Evolutionary conservation across 192 early-diverging fungal genomes (phyloP).

Genomic region (Entomortierella beljakovae): DNA sequence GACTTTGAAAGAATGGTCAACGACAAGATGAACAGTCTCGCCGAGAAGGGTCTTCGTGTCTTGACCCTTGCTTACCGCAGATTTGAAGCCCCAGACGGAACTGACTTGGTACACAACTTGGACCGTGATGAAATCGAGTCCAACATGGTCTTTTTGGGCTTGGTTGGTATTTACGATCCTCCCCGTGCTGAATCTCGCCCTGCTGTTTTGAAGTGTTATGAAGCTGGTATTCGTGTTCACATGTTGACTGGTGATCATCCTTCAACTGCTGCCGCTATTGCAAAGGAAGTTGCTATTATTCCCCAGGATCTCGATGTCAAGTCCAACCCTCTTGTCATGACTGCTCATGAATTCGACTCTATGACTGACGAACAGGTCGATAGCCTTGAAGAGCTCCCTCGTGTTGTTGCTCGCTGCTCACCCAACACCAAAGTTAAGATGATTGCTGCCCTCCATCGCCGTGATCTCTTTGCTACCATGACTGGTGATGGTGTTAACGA

Average conservation of each 20-base stretch:
- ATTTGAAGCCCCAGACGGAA: conserved; percentile 38
- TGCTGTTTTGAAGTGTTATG: conserved; percentile 80
- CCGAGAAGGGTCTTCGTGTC: conserved; percentile 71
- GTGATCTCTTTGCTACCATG: conserved; percentile 80
- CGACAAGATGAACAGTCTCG: conserved; percentile 67
- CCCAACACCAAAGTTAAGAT: conserved; percentile 98
- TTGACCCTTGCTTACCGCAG: conserved; percentile 83
- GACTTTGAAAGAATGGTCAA: conserved; percentile 78
- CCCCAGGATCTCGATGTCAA: conserved; percentile 62
- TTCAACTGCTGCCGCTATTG: conserved; percentile 92
- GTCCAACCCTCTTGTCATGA: conserved; percentile 75
- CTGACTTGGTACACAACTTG: conserved; percentile 29
- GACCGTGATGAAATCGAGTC: conserved; percentile 74
- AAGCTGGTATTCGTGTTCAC: conserved; percentile 91
- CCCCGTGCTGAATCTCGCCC: conserved; percentile 77
- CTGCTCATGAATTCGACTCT: conserved; percentile 86
- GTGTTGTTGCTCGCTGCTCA: conserved; percentile 96
- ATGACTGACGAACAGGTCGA: conserved; percentile 86
- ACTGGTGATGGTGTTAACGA: conserved; percentile 88
- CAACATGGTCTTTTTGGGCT: conserved; percentile 83
- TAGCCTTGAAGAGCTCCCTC: conserved; percentile 81
- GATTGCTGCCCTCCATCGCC: conserved; percentile 89
- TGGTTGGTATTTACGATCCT: conserved; percentile 96
- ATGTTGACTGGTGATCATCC: conserved; percentile 97
- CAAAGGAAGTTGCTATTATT: conserved; percentile 68